Base-by-base conservation (phyloP, 768 basidiomycete genomes). In the Paxillus ammoniavirescens region DNA sequence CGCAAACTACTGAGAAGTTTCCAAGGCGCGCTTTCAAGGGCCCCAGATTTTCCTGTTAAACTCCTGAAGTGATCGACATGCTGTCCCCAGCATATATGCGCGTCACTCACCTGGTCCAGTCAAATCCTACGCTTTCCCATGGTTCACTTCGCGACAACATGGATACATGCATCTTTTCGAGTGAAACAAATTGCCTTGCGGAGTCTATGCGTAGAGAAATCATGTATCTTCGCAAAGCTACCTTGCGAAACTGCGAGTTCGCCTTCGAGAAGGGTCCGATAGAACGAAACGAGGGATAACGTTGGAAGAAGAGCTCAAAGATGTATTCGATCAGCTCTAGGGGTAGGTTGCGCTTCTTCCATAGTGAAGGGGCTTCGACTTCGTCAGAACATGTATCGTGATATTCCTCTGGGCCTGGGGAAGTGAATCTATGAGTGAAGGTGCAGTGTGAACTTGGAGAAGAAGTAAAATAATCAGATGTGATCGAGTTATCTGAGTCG, bases 31-130 rank as follows among this genome's bases (percentile, higher is more conserved):
- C 13, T 50, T 28, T 60, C 58, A 23, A 68, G 57, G 35, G 57
- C 52, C 1, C 47, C 55, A 3, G 65, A 63, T 6, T 46, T 49
- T 31, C 57, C 63, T 13, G 50, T 46, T 43, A 69, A 44, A 47
- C 42, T 53, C 53, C 69, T 70, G n/a, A 26, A 42, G 18, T 42
- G 33, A 50, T 28, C 30, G 8, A 42, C 33, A 14, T 40, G 42
- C 37, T 37, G 33, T 49, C 7, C 21, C n/a, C 18, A 26, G 42
- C 36, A 65, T 55, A 63, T 67, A 57, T 63, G 53, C 55, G 43
- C 49, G 44, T 15, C 40, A 72, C 77, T 55, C 55, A 83, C 81
- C 69, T 78, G 43, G 81, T 73, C 75, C 80, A 82, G 33, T 59
- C 54, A 56, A 77, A 75, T 5, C 74, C 75, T 14, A 64, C 59